Evolutionary conservation across 768 basidiomycete species (phyloP).

Genomic region (Trichaptum fuscoviolaceum): DNA sequence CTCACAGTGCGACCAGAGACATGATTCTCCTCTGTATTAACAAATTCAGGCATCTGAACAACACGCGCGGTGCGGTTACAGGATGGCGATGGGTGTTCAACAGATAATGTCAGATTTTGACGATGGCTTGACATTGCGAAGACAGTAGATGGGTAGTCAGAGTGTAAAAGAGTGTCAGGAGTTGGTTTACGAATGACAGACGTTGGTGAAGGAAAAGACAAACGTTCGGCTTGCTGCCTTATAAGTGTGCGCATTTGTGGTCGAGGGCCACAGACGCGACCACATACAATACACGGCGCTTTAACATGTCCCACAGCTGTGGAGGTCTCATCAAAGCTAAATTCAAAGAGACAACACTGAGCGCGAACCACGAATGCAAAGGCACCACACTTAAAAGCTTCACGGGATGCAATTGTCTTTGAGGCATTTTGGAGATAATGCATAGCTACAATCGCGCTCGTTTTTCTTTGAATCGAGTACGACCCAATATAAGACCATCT

Average conservation of each 20-base stretch:
- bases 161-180: background rate
- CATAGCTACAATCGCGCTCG: background rate
- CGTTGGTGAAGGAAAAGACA: too few species aligned
- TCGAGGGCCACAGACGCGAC: background rate
- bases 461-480: background rate
- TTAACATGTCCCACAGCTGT: background rate
- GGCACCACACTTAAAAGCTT: background rate
- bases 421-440: background rate
- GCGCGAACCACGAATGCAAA: background rate
- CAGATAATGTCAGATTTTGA: background rate
- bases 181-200: background rate
- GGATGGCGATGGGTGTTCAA: background rate
- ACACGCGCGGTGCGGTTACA: background rate
- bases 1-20: background rate
- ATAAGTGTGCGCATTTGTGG: background rate
- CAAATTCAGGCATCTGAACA: background rate
- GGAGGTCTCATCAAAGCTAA: background rate
- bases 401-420: background rate
- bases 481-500: background rate
- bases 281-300: background rate
- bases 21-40: background rate
- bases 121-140: background rate
- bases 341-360: background rate
- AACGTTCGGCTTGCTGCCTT: background rate
- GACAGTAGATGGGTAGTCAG: background rate